Evolutionary conservation across 2,329 filamentous ascomycete genomes (phyloP).

Genomic region (Daldinia sp.): DNA sequence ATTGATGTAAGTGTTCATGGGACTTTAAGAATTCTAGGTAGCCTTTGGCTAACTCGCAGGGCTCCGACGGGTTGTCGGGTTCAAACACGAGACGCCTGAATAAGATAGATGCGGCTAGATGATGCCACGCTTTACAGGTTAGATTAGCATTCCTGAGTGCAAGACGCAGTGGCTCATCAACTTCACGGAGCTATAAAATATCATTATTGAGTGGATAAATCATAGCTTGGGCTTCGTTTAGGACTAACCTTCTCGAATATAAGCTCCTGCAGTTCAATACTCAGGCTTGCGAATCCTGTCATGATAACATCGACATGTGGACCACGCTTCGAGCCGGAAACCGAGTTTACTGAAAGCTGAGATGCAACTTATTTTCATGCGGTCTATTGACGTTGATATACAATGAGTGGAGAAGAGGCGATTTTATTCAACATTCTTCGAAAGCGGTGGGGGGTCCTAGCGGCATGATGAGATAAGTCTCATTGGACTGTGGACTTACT

Average conservation of each 20-base stretch:
- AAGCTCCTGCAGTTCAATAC: conserved; percentile 1
- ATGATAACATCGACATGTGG: not conserved
- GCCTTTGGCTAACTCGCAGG: conserved; percentile 3
- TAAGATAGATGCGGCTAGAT: conserved; percentile 2
- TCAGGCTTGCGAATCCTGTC: not conserved
- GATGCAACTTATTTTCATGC: not conserved
- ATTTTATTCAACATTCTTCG: conserved; percentile 3
- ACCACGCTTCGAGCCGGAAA: not conserved
- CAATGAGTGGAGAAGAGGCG: not conserved
- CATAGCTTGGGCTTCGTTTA: not conserved
- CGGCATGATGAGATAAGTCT: conserved; percentile 1
- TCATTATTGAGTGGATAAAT: not conserved
- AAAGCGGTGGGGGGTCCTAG: not conserved
- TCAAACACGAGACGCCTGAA: conserved; percentile 3
- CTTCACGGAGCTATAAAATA: conserved; percentile 4
- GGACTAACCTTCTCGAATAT: conserved; percentile 6
- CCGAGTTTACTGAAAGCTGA: not conserved
- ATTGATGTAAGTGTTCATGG: not conserved
- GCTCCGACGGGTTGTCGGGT: not conserved
- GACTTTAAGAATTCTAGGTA: not conserved
- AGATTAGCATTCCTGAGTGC: conserved; percentile 2
- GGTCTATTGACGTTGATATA: not conserved
- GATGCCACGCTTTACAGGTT: conserved; percentile 3
- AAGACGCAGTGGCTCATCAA: not conserved
- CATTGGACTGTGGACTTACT: conserved; percentile 4